Percentiles rank a stretch among this genome's conserved stretches.
Evolutionary conservation across 2,329 filamentous ascomycete genomes (phyloP).

Genomic region (Mycosphaerelloides madeirae): DNA sequence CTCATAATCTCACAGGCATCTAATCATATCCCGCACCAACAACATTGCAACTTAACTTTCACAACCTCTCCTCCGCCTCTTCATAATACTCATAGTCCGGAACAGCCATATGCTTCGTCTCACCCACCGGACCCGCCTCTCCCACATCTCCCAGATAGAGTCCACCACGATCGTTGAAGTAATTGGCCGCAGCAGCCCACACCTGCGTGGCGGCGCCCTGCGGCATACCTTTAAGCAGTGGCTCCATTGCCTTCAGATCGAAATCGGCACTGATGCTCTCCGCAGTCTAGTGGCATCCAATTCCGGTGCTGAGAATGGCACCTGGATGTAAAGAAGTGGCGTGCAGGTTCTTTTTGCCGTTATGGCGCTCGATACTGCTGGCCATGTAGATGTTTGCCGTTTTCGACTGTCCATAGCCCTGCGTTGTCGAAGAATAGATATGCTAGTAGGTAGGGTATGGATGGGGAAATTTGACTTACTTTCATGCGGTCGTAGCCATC

Average conservation of each 20-base stretch:
- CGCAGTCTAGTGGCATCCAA: no score
- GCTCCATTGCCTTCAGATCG: no score
- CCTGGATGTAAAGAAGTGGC: slow-evolving; percentile 46
- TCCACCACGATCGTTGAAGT: neutral
- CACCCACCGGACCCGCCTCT: no score
- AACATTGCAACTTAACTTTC: neutral
- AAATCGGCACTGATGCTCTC: no score
- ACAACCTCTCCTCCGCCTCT: slow-evolving; percentile 1
- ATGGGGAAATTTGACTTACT: no score
- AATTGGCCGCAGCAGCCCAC: neutral
- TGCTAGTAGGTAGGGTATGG: no score
- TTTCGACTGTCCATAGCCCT: slow-evolving; percentile 47
- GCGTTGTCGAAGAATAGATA: neutral
- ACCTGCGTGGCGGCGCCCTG: neutral
- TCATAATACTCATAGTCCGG: neutral
- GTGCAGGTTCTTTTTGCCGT: slow-evolving; percentile 44
- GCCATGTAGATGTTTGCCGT: slow-evolving; percentile 50
- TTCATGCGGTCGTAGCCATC: no score
- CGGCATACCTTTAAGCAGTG: no score
- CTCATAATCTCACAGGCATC: neutral
- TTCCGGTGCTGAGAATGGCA: slow-evolving; percentile 33
- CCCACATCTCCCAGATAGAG: neutral
- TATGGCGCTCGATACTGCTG: slow-evolving; percentile 49
- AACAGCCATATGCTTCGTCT: neutral
- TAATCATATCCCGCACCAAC: no score